A percentile compares a stretch with the other conserved stretches of the same genome.
These are phyloP conservation scores for Pichia deserticola DNA, from an alignment of 805 yeast genomes.

Conservation along the genomic window DNA sequence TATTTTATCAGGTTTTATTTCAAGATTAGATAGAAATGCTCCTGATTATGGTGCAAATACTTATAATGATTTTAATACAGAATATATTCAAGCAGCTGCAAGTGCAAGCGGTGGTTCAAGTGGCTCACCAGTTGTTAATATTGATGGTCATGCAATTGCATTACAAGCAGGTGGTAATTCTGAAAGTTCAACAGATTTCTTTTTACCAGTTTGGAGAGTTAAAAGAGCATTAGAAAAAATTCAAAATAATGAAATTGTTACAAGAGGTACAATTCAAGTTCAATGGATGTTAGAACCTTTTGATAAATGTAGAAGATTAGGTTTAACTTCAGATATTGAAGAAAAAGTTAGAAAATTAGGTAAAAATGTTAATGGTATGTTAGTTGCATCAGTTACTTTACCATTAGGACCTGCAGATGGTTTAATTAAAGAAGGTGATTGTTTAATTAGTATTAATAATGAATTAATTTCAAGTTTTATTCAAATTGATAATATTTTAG, in stretches of 20 bases:
- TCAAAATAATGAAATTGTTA: conserved; percentile 49
- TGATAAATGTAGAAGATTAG: conserved; percentile 85
- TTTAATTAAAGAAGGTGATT: conserved; percentile 76
- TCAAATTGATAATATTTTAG: conserved; percentile 77
- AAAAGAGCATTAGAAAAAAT: conserved; percentile 72
- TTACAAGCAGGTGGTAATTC: conserved; percentile 91
- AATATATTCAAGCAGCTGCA: conserved; percentile 93
- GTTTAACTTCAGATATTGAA: conserved; percentile 71
- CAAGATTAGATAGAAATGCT: conserved; percentile 84
- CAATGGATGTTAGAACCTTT: conserved; percentile 84
- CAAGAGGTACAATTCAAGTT: conserved; percentile 88
- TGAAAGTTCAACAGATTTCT: conserved; percentile 89
- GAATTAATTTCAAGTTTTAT: conserved; percentile 60
- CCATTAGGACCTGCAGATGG: conserved; percentile 83
- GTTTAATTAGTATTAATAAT: conserved; percentile 66
- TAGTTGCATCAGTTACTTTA: conserved; percentile 74
- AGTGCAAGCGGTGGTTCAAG: conserved; percentile 94
- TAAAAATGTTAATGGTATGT: conserved; percentile 69
- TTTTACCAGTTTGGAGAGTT: conserved; percentile 79
- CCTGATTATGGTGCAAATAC: conserved; percentile 87
- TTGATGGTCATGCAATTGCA: conserved; percentile 82
- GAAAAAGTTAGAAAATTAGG: conserved; percentile 46
- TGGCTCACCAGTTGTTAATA: conserved; percentile 93
- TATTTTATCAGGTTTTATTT: conserved; percentile 79
- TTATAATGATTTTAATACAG: conserved; percentile 89